These are phyloP conservation scores for Pseudogymnoascus sp. DNA, from an alignment of 2,329 filamentous ascomycete genomes.

Conservation along the genomic window DNA sequence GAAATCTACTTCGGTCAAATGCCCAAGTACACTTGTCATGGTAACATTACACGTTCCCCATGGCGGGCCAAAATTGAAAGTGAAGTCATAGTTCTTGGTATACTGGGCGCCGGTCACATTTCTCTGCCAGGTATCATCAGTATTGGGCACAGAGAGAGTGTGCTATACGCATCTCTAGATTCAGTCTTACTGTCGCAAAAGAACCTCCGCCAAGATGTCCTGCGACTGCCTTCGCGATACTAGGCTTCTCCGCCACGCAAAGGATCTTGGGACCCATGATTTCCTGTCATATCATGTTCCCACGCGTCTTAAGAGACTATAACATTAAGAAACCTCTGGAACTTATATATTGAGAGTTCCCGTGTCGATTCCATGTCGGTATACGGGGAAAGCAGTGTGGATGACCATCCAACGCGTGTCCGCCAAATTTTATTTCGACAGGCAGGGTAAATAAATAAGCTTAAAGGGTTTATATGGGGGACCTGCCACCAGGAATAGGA, in stretches of 20 bases:
- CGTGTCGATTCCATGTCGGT: neutral
- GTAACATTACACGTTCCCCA: constrained; percentile 81
- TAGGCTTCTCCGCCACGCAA: constrained; percentile 82
- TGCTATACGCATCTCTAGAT: neutral
- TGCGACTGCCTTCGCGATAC: constrained; percentile 91
- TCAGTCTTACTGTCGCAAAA: constrained; percentile 58
- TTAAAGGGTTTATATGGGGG: constrained; percentile 2
- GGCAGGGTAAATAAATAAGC: neutral
- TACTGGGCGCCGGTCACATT: constrained; percentile 44
- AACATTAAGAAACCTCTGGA: neutral
- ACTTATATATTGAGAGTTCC: neutral
- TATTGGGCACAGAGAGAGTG: neutral
- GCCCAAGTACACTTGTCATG: constrained; percentile 90
- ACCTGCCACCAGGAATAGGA: neutral
- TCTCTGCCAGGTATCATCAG: constrained; percentile 19
- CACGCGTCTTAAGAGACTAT: neutral
- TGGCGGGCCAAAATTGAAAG: constrained; percentile 73
- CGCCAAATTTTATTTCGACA: neutral
- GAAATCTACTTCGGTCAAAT: constrained; percentile 79
- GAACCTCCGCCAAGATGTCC: constrained; percentile 77
- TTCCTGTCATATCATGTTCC: neutral
- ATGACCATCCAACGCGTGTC: neutral
- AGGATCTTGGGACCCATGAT: constrained; percentile 46
- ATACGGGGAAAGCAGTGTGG: neutral
- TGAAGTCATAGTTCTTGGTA: constrained; percentile 91